phyloP scores from a whole-genome alignment of 2,329 filamentous ascomycete species.

The Cladosporium sphaerospermum region DNA sequence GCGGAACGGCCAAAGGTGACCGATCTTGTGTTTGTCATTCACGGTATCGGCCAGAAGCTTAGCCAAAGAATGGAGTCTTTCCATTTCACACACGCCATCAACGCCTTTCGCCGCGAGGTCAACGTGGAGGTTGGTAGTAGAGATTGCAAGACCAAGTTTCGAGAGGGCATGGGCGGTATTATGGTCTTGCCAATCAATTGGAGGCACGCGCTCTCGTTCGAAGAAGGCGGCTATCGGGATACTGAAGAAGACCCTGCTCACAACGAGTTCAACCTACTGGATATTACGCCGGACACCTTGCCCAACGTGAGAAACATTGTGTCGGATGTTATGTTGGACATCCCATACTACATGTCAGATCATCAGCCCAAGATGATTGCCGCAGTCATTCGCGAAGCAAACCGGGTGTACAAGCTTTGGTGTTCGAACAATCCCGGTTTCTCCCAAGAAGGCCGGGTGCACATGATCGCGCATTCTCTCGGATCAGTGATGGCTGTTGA shows the following conservation, averaged over 20 bases:
- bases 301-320: constrained; percentile 88
- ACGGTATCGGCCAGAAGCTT: constrained; percentile 94
- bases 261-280: constrained; percentile 65
- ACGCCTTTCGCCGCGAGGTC: constrained; percentile 76
- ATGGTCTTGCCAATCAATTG: constrained; percentile 96
- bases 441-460: constrained; percentile 67
- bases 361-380: constrained; percentile 93
- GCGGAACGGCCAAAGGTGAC: constrained; percentile 66
- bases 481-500: constrained; percentile 94
- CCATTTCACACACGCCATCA: constrained; percentile 95
- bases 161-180: constrained; percentile 74
- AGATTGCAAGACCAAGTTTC: constrained; percentile 66
- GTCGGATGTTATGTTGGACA: constrained; percentile 96
- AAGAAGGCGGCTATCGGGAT: constrained; percentile 61
- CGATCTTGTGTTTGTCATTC: constrained; percentile 83
- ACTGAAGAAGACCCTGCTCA: constrained; percentile 49
- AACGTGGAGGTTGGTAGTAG: constrained; percentile 75
- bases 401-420: constrained; percentile 93
- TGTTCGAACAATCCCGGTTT: constrained; percentile 90
- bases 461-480: constrained; percentile 87
- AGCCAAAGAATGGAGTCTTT: constrained; percentile 87
- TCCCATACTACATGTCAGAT: constrained; percentile 94
- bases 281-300: constrained; percentile 87
- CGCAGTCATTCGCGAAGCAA: constrained; percentile 83
- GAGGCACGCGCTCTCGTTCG: constrained; percentile 81